Evolutionary conservation across 495 filamentous ascomycete species (phyloP).

Genomic region (Jackrogersella minutella): DNA sequence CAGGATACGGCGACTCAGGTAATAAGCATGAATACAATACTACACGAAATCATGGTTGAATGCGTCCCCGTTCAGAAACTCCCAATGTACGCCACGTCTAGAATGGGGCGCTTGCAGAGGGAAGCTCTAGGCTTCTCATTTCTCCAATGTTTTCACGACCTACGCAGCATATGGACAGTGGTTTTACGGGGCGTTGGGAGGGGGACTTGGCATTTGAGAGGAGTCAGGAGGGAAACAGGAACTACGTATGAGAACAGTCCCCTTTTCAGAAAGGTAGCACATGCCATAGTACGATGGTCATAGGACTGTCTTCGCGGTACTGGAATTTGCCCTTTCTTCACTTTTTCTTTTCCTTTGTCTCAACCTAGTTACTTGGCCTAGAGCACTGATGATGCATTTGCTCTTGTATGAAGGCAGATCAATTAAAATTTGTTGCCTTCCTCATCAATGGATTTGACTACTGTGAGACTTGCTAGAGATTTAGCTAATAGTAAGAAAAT

Average conservation of each 20-base stretch:
- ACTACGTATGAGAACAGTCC: slow-evolving; percentile 22
- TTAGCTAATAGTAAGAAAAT: background rate
- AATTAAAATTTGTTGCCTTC: slow-evolving; percentile 27
- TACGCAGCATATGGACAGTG: slow-evolving; percentile 33
- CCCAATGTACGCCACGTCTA: slow-evolving; percentile 14
- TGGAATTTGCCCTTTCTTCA: background rate
- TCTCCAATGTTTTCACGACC: slow-evolving; percentile 36
- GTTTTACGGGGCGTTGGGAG: slow-evolving; percentile 36
- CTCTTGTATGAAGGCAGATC: slow-evolving; percentile 19
- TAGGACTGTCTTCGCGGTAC: background rate
- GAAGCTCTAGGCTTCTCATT: slow-evolving; percentile 18
- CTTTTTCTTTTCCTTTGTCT: slow-evolving; percentile 21
- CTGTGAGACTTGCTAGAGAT: background rate
- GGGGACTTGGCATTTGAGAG: slow-evolving; percentile 30
- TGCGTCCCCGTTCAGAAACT: slow-evolving; percentile 12
- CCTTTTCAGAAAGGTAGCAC: slow-evolving; percentile 1
- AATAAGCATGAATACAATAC: slow-evolving; percentile 7
- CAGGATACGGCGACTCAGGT: slow-evolving; percentile 28
- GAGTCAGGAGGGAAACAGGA: slow-evolving; percentile 33
- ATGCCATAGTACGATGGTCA: background rate
- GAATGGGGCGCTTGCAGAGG: slow-evolving; percentile 11
- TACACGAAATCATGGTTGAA: slow-evolving; percentile 15
- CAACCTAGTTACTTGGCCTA: slow-evolving; percentile 13
- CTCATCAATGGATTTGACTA: background rate
- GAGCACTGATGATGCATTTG: slow-evolving; percentile 22